Base-by-base conservation (phyloP, 352 stramenopile genomes). In the Pythium folliculosum region DNA sequence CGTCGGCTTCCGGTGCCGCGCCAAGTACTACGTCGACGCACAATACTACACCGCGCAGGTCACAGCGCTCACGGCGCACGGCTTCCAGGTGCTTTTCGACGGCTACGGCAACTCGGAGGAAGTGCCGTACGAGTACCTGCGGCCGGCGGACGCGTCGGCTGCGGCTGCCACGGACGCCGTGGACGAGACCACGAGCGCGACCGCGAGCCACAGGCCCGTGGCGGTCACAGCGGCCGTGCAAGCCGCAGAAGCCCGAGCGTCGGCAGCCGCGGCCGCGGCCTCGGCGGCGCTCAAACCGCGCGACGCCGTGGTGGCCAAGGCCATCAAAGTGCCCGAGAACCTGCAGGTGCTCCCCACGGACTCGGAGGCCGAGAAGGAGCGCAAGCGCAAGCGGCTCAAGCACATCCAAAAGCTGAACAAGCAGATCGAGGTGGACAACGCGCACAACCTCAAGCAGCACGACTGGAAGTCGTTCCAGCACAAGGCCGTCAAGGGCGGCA, bases 81-180 rank as follows among this genome's bases (percentile, higher is more conserved):
- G 91, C 1, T 95, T 91, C 67, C 87, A 88, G 32, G 84, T 97
- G 54, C 68, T 93, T n/a, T 97, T 96, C 64, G 81, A 90, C 16
- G 80, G 85, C 47, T 97, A 97, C 65, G 89, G 89, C 60, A 97
- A 97, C 73, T 86, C 80, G 49, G 91, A 97, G 65, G 91, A 97
- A 71, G 87, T 97, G 40, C 91, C 91, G 23, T 92, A 89, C 48
- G 88, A 96, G 74, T 97, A 97, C 78, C 69, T 97, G 62, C 78
- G 70, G 9, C 66, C 74, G 12, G 14, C 65, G 17, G 45, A 21
- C 30, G 21, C 53, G 1, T 7, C 27, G 2, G 37, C 30, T 0
- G 10, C 19, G 0, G 14, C 48, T 3, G 23, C 35, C 1, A 7
- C 10, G 35, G 35, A 40, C 3, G 37, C 37, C 37, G 14, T 12